Base-by-base conservation (phyloP, 108 stramenopile genomes). In the Licmophora abbreviata region DNA sequence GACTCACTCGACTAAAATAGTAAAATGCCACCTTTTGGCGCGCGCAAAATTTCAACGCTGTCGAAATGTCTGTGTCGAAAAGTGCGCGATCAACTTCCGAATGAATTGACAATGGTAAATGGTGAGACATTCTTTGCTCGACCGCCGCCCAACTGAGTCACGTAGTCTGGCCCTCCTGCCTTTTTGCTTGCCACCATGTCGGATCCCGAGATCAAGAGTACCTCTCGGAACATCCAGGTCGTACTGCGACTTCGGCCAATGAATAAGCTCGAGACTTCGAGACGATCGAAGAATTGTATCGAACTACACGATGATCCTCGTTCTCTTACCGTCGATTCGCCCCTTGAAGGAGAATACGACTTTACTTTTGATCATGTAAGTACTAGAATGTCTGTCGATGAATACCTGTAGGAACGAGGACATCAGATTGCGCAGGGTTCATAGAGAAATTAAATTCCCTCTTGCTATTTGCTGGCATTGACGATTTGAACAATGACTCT, bases 241-340 rank as follows among this genome's bases (percentile, higher is more conserved):
- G 77, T 56, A 44, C 66, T 87, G 3, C 73, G 85, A 6, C 67
- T 87, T 2, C 66, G 81, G 24, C 85, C 85, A 8, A 63, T 74
- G 51, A 80, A 81, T 50, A 78, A 81, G 46, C 58, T 87, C 27
- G 85, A 87, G 56, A 51, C 55, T 8, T 65, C 71, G 21, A 64
- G 75, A 34, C 57, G 85, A n/a, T 70, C 73, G 55, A 77, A 68
- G 27, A 61, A 74, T 53, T 87, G 85, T 54, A 65, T 81, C 33
- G 51, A 65, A 31, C 26, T 74, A 2, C 67, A 75, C 44, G 58
- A 60, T 10, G 56, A 71, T 35, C 69, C 68, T 24, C 43, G 26
- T 26, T 10, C 44, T 9, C 15, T 40, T 15, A 75, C 74, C 9
- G 71, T 83, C 1, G 71, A 78, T 58, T 76, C 85, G 22, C 79